Evolutionary conservation across 2,329 filamentous ascomycete genomes (phyloP), one percentile per base, ranked within the genome.

Genomic region (Ophiostoma quercus): DNA sequence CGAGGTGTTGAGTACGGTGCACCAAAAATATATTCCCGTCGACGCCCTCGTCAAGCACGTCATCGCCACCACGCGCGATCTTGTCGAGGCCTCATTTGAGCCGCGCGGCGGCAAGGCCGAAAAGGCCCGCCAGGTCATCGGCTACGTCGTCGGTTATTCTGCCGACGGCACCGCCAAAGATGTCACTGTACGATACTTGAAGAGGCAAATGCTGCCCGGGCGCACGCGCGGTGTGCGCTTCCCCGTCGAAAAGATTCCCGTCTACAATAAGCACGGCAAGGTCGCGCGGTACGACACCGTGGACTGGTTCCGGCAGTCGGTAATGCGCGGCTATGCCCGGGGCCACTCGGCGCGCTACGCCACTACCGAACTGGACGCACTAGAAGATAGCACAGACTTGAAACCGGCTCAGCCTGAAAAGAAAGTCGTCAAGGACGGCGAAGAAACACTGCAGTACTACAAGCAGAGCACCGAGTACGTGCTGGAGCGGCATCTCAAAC

Each of bases 131-230:
- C 94, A 98, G 78, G 87, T 96, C 14, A 92, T 97, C 76, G 91
- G 92, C 65, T 99, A 99, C 76, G 86, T 96, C 2, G 83, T 98
- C 25, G 94, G 90, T 0, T 92, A 91, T 78, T 92, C 91, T 0
- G 80, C 87, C 2, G 94, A 98, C 76, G 92, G 92, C 1, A 94
- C 92, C 0, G 94, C 92, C 14, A 98, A 98, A 77, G 95, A 99
- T 77, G 91, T 99, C 19, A 99, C 95, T 0, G 89, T 95, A 12
- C 87, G 95, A 37, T 99, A 99, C 77, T 81, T 99, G 8, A 94
- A 90, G 75, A 87, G 90, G 29, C 91, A 91, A 70, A 85, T 90
- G 68, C 88, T 93, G 77, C 95, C 95, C 0, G 94, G 95, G 3
- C 91, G 93, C 74, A 96, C 94, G 0, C 98, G 97, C 77, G 92